Conservation (phyloP, 495 filamentous ascomycete genomes). For the Parathielavia hyrcaniae region DNA sequence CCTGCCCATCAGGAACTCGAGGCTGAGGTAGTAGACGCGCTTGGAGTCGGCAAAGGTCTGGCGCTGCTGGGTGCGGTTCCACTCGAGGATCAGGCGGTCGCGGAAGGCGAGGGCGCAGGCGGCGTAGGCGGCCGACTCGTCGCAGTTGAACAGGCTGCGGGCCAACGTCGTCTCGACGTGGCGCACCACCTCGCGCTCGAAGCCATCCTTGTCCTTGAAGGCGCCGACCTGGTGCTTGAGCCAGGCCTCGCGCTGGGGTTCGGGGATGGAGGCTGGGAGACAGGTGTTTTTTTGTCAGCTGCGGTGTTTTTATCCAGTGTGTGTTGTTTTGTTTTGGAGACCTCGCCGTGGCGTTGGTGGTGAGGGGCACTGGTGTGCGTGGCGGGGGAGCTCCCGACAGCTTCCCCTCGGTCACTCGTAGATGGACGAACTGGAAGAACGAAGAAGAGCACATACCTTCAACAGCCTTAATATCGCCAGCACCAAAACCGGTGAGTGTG, state of each 20-base stretch:
- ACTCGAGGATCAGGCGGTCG: constrained; percentile 87
- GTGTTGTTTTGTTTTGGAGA: neutral
- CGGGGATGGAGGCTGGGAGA: constrained; percentile 64
- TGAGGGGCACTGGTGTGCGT: too few relatives aligned
- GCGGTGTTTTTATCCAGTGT: neutral
- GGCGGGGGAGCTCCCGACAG: too few relatives aligned
- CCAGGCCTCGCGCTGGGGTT: constrained; percentile 84
- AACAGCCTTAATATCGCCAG: constrained; percentile 84
- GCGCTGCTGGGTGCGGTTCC: constrained; percentile 95
- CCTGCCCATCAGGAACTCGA: constrained; percentile 96
- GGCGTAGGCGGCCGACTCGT: constrained; percentile 88
- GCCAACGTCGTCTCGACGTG: constrained; percentile 97
- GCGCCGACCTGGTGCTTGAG: constrained; percentile 62
- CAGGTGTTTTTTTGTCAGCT: constrained; percentile 17
- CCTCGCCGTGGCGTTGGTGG: too few relatives aligned
- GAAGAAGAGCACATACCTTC: constrained; percentile 49
- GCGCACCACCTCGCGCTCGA: constrained; percentile 73
- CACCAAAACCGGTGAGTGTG: constrained; percentile 85
- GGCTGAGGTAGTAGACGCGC: constrained; percentile 89
- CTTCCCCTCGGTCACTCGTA: too few relatives aligned
- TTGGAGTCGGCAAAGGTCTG: constrained; percentile 89
- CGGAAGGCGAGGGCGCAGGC: constrained; percentile 86
- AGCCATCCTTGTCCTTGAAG: constrained; percentile 65
- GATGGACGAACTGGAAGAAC: neutral
- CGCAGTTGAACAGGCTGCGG: constrained; percentile 95